Base-by-base conservation (phyloP, 106 monocot genomes). In the Ottelia alismoides region DNA sequence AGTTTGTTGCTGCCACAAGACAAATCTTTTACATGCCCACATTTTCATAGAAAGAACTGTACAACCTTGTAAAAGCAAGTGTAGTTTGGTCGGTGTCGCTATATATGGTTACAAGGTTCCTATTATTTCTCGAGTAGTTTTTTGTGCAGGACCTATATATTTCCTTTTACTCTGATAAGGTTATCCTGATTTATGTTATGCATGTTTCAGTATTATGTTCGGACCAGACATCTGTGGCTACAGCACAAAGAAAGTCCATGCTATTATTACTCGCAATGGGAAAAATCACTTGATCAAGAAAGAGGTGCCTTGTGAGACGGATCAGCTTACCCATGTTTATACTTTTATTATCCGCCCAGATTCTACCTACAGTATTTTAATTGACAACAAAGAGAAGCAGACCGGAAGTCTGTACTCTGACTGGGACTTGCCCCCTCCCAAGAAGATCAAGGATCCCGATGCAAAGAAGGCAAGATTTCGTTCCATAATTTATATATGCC, bases 181-280 rank as follows among this genome's bases (percentile, higher is more conserved):
- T 14, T 11, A 22, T 21, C 30, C 28, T 62, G 17, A 9, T 2
- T 62, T 11, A 2, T 62, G 27, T 20, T 22, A 26, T 2, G 16
- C 40, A 43, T 16, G 10, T 21, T 32, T 6, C 77, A 83, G 77
- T 50, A 78, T 83, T 28, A 83, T 83, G 82, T 83, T 83, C 57
- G 77, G 82, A 28, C 82, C 82, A 18, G 82, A 83, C 63, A 83
- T 83, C 29, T 83, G 82, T 61, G 77, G 76, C n/a, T 69, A 69
- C 45, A 76, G 58, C 44, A 77, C 73, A 43, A 76, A 73, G 57
- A 82, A 73, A 66, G 73, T 82, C 7, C 82, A 82, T 62, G 73
- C 76, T 25, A 82, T 82, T 53, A 61, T 82, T 53, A 65, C 72
- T 21, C 82, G 82, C 58, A 58, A 67, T 55, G 73, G 66, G 45